phyloP scores from a whole-genome alignment of 306 rosid genomes.

The Cicer bijugum region DNA sequence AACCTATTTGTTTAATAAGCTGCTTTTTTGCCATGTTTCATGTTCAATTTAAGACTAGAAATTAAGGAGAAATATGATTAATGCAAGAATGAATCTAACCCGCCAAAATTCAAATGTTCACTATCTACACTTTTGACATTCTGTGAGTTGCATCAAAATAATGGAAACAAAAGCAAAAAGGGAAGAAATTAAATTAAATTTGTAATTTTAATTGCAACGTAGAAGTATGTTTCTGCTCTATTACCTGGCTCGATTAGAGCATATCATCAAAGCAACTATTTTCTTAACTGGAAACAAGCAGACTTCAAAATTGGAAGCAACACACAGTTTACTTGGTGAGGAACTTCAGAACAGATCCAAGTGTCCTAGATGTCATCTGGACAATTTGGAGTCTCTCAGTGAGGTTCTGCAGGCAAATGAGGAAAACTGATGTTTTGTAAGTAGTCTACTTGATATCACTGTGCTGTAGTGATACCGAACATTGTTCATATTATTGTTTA shows the following conservation, averaged over 20 bases:
- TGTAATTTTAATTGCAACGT: constrained; percentile 10
- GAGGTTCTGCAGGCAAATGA: constrained; percentile 51
- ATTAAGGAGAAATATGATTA: constrained; percentile 1
- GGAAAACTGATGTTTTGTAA: constrained; percentile 52
- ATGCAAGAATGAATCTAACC: constrained; percentile 8
- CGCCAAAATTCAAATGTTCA: constrained; percentile 29
- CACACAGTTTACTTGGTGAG: constrained; percentile 62
- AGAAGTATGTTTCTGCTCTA: background rate
- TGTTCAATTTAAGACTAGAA: constrained; percentile 8
- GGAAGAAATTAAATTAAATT: background rate
- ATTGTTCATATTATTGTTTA: constrained; percentile 28
- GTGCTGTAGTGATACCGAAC: constrained; percentile 19
- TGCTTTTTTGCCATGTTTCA: constrained; percentile 9
- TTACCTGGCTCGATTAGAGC: background rate
- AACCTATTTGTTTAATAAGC: constrained; percentile 1
- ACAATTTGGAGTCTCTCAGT: constrained; percentile 65
- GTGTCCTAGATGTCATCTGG: constrained; percentile 74
- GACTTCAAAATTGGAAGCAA: constrained; percentile 63
- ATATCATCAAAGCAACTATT: constrained; percentile 19
- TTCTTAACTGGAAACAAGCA: constrained; percentile 71
- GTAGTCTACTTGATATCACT: constrained; percentile 40
- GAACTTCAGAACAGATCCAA: constrained; percentile 67
- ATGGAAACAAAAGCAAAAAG: background rate
- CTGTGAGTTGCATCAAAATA: background rate
- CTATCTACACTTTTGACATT: background rate